Evolutionary conservation across 78 protist species (phyloP).

Genomic region (Dictyostelium intermedium): DNA sequence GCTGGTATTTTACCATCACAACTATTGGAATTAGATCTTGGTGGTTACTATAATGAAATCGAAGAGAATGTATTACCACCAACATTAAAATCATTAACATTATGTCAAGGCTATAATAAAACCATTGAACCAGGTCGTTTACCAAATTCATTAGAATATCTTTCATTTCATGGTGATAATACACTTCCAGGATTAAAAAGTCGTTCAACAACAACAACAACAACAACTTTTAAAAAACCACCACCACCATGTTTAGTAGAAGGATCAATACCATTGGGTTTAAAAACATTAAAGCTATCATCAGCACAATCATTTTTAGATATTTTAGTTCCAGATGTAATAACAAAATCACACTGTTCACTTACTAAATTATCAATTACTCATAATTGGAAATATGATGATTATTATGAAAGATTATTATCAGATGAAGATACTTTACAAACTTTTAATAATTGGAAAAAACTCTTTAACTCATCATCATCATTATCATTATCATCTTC

Average conservation of each 20-base stretch:
- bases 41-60: not conserved
- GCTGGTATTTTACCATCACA: not conserved
- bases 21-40: not conserved
- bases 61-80: not conserved
- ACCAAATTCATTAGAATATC: not conserved
- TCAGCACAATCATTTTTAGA: not conserved
- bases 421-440: not conserved
- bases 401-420: not conserved
- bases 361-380: not conserved
- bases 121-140: not conserved
- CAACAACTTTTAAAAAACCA: not conserved
- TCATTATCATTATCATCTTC: no score
- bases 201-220: no score
- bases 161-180: not conserved
- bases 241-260: not conserved
- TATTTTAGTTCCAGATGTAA: not conserved
- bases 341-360: not conserved
- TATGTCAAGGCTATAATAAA: not conserved
- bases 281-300: not conserved
- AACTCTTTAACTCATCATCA: no score
- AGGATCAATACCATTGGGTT: not conserved
- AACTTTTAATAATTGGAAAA: not conserved
- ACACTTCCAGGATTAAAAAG: no score
- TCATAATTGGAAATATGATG: not conserved
- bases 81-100: not conserved